A percentile compares a stretch with the other conserved stretches of the same genome.
Evolutionary conservation across 768 basidiomycete genomes (phyloP).

Genomic region (Lactifluus echinatus): DNA sequence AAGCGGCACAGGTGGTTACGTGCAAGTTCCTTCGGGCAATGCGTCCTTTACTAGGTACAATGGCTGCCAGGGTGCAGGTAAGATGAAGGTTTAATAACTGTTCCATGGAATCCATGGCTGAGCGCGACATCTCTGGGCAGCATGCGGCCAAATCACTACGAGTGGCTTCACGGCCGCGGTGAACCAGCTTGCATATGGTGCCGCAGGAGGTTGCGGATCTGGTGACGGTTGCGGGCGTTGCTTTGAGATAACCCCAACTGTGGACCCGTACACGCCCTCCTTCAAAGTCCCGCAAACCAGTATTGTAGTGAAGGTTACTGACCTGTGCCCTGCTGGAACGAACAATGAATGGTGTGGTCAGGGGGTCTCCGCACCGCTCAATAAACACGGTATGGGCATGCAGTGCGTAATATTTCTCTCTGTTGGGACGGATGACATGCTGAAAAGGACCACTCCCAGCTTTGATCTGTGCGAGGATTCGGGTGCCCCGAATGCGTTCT

Average conservation of each 20-base stretch:
- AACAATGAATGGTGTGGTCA: slow-evolving; percentile 52
- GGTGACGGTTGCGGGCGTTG: slow-evolving; percentile 58
- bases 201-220: slow-evolving; percentile 39
- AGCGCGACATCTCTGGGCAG: slow-evolving; percentile 22
- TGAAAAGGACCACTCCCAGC: slow-evolving; percentile 26
- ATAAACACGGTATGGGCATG: slow-evolving; percentile 29
- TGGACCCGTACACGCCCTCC: slow-evolving; percentile 44
- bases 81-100: background rate
- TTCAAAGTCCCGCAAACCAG: slow-evolving; percentile 44
- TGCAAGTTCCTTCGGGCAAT: slow-evolving; percentile 43
- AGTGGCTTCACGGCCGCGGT: slow-evolving; percentile 48
- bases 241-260: slow-evolving; percentile 42
- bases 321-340: slow-evolving; percentile 38
- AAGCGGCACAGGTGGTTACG: slow-evolving; percentile 35
- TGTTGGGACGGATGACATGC: background rate
- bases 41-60: slow-evolving; percentile 53
- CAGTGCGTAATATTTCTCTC: slow-evolving; percentile 33
- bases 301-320: slow-evolving; percentile 44
- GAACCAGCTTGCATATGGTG: slow-evolving; percentile 48
- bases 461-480: slow-evolving; percentile 57
- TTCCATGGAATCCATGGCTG: background rate
- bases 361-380: slow-evolving; percentile 36
- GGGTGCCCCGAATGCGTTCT: slow-evolving; percentile 43
- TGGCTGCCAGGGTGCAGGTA: slow-evolving; percentile 43
- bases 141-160: slow-evolving; percentile 45